These are phyloP conservation scores for Lophium mytilinum DNA, from an alignment of 495 filamentous ascomycete species.

Conservation along the genomic window DNA sequence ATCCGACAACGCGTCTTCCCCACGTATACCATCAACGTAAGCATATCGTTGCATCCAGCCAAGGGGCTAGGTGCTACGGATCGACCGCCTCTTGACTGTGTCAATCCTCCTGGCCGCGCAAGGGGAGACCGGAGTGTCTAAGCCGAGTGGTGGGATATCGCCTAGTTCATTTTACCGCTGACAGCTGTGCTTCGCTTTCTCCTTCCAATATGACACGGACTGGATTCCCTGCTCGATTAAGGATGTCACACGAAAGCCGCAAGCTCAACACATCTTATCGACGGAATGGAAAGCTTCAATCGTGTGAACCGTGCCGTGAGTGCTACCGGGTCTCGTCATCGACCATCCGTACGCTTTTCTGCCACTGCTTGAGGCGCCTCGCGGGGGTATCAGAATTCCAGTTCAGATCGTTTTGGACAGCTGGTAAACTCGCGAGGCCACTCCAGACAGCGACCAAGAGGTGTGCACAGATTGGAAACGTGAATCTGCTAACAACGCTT, in stretches of 20 bases:
- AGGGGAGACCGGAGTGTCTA: no score
- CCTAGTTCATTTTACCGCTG: not conserved
- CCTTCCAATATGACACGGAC: constrained; percentile 5
- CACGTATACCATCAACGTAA: no score
- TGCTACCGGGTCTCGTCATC: no score
- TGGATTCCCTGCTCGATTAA: constrained; percentile 12
- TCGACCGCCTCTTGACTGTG: not conserved
- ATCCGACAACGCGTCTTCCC: no score
- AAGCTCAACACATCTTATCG: constrained; percentile 15
- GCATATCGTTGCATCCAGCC: no score
- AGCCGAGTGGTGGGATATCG: not conserved
- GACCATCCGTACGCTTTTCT: no score
- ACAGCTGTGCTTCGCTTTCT: not conserved
- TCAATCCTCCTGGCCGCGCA: not conserved
- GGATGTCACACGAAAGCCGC: constrained; percentile 15
- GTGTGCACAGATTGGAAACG: not conserved
- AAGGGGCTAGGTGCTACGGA: no score
- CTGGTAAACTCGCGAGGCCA: no score
- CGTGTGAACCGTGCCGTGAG: constrained; percentile 22
- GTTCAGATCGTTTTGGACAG: no score
- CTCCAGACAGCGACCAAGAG: not conserved
- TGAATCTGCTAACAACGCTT: no score
- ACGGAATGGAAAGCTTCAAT: constrained; percentile 24
- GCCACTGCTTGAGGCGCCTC: no score
- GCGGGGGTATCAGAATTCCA: no score